Conservation (phyloP, 495 filamentous ascomycete species). For the Penicillium robsamsonii region DNA sequence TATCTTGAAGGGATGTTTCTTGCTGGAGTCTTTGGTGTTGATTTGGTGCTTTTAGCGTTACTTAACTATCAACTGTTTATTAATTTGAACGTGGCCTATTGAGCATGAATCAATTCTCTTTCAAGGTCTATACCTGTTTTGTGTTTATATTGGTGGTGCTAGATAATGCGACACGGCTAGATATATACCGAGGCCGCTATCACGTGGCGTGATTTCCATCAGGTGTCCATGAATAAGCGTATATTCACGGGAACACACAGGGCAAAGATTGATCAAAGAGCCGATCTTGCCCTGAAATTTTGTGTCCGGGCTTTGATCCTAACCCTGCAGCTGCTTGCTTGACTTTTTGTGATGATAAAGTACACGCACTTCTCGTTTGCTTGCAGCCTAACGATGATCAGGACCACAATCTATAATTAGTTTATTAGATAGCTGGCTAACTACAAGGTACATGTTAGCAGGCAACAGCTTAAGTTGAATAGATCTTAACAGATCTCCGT, state of each 20-base stretch:
- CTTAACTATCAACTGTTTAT: neutral
- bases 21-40: neutral
- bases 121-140: neutral
- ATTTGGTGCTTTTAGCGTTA: neutral
- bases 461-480: neutral
- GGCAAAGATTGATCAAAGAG: neutral
- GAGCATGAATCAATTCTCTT: neutral
- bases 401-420: neutral
- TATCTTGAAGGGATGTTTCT: neutral
- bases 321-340: neutral
- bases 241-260: neutral
- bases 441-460: neutral
- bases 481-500: neutral
- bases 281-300: neutral
- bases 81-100: neutral
- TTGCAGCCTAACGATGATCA: neutral
- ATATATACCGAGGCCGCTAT: neutral
- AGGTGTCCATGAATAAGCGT: neutral
- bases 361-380: neutral
- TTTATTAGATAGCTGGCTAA: neutral
- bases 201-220: neutral
- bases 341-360: neutral
- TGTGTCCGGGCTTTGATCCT: neutral
- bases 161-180: neutral
- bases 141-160: neutral